Conservation (phyloP, 768 basidiomycete genomes). For the Tricholoma sp. region DNA sequence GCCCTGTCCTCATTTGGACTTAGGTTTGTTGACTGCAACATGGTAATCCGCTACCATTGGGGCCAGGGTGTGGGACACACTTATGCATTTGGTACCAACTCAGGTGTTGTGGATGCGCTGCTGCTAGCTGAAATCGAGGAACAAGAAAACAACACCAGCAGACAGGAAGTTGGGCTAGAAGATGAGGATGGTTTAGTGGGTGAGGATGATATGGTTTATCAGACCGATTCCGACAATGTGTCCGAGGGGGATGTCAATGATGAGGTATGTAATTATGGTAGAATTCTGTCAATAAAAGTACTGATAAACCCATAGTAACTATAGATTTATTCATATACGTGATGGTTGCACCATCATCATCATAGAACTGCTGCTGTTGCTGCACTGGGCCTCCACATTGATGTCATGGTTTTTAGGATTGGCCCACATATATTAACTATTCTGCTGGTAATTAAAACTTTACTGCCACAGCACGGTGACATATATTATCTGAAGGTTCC, state of each 20-base stretch:
- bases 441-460: too few relatives aligned
- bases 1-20: background rate
- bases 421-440: too few relatives aligned
- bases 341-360: too few relatives aligned
- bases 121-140: background rate
- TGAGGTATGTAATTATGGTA: background rate
- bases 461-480: too few relatives aligned
- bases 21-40: conserved; percentile 18
- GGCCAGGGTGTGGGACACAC: background rate
- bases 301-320: background rate
- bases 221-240: background rate
- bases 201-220: background rate
- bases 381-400: too few relatives aligned
- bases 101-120: background rate
- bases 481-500: too few relatives aligned
- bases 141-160: background rate
- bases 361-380: too few relatives aligned
- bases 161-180: background rate
- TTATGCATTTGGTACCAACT: background rate
- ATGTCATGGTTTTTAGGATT: too few relatives aligned
- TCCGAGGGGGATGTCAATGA: background rate
- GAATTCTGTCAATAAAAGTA: background rate
- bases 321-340: too few relatives aligned
- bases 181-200: background rate
- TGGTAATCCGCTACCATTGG: conserved; percentile 3